Conservation (phyloP, 2,329 filamentous ascomycete genomes). For the Talaromyces sp. region DNA sequence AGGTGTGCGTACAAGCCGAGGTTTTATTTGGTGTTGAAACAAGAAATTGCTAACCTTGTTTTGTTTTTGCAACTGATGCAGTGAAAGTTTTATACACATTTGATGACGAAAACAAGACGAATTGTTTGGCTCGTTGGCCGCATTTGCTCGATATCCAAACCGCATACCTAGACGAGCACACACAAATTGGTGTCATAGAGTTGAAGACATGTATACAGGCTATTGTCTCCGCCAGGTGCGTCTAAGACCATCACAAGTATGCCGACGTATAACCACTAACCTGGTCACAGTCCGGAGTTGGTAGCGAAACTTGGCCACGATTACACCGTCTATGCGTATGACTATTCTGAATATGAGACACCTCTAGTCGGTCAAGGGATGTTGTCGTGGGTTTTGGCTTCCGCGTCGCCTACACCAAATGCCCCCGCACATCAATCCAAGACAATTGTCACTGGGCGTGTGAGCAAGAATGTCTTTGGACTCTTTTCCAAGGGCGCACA, state of each 20-base stretch:
- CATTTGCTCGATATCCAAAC: conserved; percentile 76
- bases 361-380: conserved; percentile 94
- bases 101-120: conserved; percentile 80
- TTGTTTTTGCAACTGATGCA: conserved; percentile 32
- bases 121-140: conserved; percentile 82
- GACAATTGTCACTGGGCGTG: conserved; percentile 74
- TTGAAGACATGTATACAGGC: conserved; percentile 82
- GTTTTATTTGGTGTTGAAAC: conserved; percentile 7
- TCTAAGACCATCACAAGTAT: conserved; percentile 10
- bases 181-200: conserved; percentile 81
- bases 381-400: conserved; percentile 75
- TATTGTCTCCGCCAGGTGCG: conserved; percentile 61
- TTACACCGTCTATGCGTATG: conserved; percentile 95
- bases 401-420: conserved; percentile 53
- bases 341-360: conserved; percentile 91
- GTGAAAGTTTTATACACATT: conserved; percentile 98
- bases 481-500: conserved; percentile 75
- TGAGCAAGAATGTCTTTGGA: conserved; percentile 79
- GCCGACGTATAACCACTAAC: conserved; percentile 2
- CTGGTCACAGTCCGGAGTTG: conserved; percentile 71
- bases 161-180: conserved; percentile 72
- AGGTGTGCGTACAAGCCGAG: conserved; percentile 53
- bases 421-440: conserved; percentile 58
- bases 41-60: conserved; percentile 11
- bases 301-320: conserved; percentile 68